Conservation (phyloP, 2,329 filamentous ascomycete species). For the Claviceps digitariae region DNA sequence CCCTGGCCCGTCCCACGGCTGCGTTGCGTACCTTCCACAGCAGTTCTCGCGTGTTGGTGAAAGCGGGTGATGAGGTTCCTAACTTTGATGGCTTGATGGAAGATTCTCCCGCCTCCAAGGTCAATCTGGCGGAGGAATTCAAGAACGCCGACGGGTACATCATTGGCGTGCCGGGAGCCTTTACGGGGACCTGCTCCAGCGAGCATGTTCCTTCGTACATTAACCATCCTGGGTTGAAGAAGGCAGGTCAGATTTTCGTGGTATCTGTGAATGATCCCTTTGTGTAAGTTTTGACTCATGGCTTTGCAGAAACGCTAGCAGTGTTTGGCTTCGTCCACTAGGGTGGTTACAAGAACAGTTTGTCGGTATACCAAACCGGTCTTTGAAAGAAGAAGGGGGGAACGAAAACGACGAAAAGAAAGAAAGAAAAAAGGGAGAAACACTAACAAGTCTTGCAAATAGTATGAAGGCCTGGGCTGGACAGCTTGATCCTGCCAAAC, state of each 20-base stretch:
- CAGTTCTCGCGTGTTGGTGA: conserved; percentile 49
- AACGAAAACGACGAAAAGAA: not conserved
- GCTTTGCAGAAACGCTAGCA: too few species aligned
- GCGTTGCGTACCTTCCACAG: conserved; percentile 44
- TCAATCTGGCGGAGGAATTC: conserved; percentile 73
- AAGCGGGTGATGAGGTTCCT: conserved; percentile 69
- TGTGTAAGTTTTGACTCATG: conserved; percentile 49
- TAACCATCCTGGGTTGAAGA: conserved; percentile 61
- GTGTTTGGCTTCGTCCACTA: too few species aligned
- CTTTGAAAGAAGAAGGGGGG: not conserved
- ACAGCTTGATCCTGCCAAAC: conserved; percentile 58
- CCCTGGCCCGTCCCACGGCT: conserved; percentile 17
- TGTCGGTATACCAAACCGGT: too few species aligned
- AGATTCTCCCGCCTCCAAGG: conserved; percentile 79
- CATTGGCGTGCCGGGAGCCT: conserved; percentile 73
- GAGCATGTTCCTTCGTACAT: conserved; percentile 79
- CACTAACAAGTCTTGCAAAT: not conserved
- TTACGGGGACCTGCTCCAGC: conserved; percentile 44
- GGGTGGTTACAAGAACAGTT: too few species aligned
- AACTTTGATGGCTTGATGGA: conserved; percentile 66
- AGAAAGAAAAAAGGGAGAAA: not conserved
- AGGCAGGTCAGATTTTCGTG: conserved; percentile 75
- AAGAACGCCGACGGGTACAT: conserved; percentile 60
- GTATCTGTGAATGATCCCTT: conserved; percentile 91
- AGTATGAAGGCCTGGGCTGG: conserved; percentile 87